Percentiles rank a stretch among this genome's conserved stretches.
These are phyloP conservation scores for Pythium diclinum DNA, from an alignment of 352 stramenopile species.

Conservation along the genomic window DNA sequence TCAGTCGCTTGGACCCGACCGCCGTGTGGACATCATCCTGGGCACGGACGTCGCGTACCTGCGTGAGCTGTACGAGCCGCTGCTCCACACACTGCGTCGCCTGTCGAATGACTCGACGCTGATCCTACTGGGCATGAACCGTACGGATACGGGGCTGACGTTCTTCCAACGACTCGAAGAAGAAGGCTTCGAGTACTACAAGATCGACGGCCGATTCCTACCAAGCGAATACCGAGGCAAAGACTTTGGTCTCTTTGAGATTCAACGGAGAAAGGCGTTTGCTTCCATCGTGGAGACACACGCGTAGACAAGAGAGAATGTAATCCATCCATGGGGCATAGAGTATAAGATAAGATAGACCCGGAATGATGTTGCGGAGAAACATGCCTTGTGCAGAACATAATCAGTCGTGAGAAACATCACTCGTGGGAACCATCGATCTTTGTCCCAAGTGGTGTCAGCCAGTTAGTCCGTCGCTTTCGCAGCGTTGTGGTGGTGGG, in stretches of 20 bases:
- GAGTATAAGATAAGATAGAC: neutral
- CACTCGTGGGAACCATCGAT: constrained; percentile 1
- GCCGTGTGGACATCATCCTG: constrained; percentile 63
- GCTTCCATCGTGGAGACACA: constrained; percentile 4
- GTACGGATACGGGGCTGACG: constrained; percentile 50
- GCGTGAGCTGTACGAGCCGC: constrained; percentile 66
- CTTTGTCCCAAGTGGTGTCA: neutral
- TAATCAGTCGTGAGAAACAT: constrained; percentile 1
- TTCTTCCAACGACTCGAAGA: constrained; percentile 74
- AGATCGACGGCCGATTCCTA: constrained; percentile 62
- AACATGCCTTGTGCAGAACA: neutral
- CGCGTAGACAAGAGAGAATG: neutral
- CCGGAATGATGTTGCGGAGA: neutral
- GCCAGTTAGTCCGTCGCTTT: neutral
- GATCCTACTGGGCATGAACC: constrained; percentile 73
- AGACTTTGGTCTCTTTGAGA: constrained; percentile 82
- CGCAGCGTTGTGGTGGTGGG: neutral
- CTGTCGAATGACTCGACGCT: constrained; percentile 45
- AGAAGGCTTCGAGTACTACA: constrained; percentile 82
- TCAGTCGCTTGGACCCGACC: constrained; percentile 26
- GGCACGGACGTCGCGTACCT: constrained; percentile 82
- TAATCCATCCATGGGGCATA: neutral
- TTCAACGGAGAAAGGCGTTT: constrained; percentile 31
- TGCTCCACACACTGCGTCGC: constrained; percentile 56
- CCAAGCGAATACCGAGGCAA: constrained; percentile 55